Percentiles rank a stretch among this genome's conserved stretches.
phyloP scores from a whole-genome alignment of 2,329 filamentous ascomycete species.

The Metarhizium brunneum region DNA sequence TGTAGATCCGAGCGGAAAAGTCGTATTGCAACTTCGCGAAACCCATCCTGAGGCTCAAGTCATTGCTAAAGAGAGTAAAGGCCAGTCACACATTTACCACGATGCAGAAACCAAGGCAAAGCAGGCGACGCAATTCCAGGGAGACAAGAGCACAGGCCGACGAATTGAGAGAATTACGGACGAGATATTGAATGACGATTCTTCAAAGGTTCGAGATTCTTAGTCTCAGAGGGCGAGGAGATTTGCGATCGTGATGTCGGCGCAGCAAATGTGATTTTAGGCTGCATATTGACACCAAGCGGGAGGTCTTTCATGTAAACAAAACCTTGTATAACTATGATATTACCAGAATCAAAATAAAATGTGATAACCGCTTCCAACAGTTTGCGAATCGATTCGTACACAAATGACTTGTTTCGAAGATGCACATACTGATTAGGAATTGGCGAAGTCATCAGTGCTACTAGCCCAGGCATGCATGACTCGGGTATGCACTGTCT shows the following conservation, averaged over 20 bases:
- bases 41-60: constrained; percentile 27
- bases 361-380: neutral
- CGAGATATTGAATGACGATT: constrained; percentile 17
- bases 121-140: constrained; percentile 3
- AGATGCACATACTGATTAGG: too few species aligned
- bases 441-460: too few species aligned
- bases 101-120: constrained; percentile 12
- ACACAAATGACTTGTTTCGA: too few species aligned
- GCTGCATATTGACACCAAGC: constrained; percentile 4
- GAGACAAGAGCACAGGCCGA: constrained; percentile 10
- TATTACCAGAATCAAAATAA: neutral
- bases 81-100: constrained; percentile 24
- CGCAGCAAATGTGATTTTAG: neutral
- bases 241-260: neutral
- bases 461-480: too few species aligned
- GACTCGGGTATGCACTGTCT: too few species aligned
- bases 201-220: neutral
- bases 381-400: neutral
- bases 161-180: constrained; percentile 16
- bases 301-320: constrained; percentile 5
- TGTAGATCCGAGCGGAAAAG: constrained; percentile 40
- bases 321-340: constrained; percentile 9
- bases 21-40: constrained; percentile 35
- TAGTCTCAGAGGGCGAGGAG: neutral
- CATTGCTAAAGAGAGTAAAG: constrained; percentile 37